Evolutionary conservation across 192 early-diverging fungal species (phyloP), one percentile per base, ranked within the genome.

Genomic region (Helicostylum pulchrum): DNA sequence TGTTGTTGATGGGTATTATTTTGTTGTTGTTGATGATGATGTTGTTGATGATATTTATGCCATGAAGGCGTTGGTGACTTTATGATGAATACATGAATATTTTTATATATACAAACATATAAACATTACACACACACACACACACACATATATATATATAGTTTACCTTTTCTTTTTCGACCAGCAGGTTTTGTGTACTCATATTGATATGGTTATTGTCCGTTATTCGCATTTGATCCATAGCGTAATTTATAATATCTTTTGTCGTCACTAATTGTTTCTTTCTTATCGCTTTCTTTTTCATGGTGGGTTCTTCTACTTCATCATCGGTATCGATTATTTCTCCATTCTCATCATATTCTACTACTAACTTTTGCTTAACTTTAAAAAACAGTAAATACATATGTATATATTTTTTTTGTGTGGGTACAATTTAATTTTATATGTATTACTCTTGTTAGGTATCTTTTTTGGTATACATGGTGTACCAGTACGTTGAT

Each of bases 281-380:
- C 14, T 17, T 39, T n/a, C 34, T 56, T 21, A 32, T 39, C 12
- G 15, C 21, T 54, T 14, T 14, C n/a, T 21, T 54, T 32, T 20
- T 54, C 8, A 14, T 2, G 34, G 42, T 2, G 23, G 19, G 30
- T 23, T 26, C 17, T 53, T 53, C 57, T 2, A 62, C 53, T 14
- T 70, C 68, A 6, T 73, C 71, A 30, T 68, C 66, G 50, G 62
- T 64, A 15, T 60, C 54, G 34, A 67, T 67, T 14, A 68, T 31
- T 6, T 68, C 62, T 9, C 71, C 71, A 47, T 68, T 19, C 7
- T 67, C 65, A 53, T 73, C 71, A 17, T 73, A 73, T 55, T 73
- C 71, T 4, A 73, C 62, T 4, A 73, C 20, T 2, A 57, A 53
- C 51, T 68, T 73, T 48, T 57, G 46, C 46, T 66, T 62, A n/a